Conservation (phyloP, 176 grass and related monocot genomes). For the Aegilops umbellulata region DNA sequence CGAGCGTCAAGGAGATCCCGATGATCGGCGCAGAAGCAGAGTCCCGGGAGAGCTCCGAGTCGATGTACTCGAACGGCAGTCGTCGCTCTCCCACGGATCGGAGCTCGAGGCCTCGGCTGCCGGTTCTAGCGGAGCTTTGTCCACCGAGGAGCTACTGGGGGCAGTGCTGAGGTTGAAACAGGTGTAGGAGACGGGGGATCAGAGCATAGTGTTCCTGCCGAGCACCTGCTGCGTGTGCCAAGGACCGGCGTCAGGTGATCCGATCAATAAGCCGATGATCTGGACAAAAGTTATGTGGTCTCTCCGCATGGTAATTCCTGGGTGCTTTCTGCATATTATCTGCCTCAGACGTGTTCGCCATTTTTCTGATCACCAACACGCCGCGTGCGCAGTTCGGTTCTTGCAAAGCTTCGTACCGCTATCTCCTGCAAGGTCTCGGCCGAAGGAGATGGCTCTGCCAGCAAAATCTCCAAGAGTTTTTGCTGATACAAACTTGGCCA, state of each 20-base stretch:
- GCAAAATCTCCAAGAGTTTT: conserved; percentile 58
- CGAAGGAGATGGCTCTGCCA: conserved; percentile 28
- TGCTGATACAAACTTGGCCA: not conserved
- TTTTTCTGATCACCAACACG: not conserved
- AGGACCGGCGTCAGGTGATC: conserved; percentile 9
- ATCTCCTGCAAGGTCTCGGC: conserved; percentile 25
- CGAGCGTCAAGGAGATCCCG: not conserved
- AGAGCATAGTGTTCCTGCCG: not conserved
- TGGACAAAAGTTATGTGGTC: not conserved
- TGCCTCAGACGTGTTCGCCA: not conserved
- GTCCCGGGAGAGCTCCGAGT: conserved; percentile 44
- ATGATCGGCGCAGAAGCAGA: conserved; percentile 17
- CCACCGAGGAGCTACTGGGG: conserved; percentile 21
- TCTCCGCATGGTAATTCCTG: conserved; percentile 36
- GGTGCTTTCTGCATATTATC: not conserved
- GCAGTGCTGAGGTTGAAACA: conserved; percentile 33
- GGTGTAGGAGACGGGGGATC: not conserved
- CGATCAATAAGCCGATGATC: conserved; percentile 17
- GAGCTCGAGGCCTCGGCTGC: conserved; percentile 29
- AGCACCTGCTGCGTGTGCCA: not conserved
- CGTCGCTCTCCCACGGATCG: conserved; percentile 56
- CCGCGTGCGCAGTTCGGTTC: conserved; percentile 28
- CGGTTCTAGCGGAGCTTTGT: conserved; percentile 11
- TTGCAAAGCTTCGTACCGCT: conserved; percentile 19
- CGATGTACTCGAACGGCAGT: conserved; percentile 53